Base-by-base conservation (phyloP, 73 alveolate genomes). In the Tetrahymena borealis region DNA sequence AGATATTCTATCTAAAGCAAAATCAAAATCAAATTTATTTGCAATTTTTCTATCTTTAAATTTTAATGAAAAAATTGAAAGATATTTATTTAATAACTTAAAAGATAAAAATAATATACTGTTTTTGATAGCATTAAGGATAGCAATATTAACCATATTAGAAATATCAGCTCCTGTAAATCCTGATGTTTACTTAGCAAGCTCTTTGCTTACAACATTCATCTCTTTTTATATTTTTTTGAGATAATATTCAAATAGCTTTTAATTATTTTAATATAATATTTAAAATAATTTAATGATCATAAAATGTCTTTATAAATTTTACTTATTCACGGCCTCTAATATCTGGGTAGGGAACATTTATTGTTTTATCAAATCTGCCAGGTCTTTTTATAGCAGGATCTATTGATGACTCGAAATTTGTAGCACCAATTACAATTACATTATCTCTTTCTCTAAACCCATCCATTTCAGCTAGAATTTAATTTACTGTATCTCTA, bases 121-220 rank as follows among this genome's bases (percentile, higher is more conserved):
- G 13, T 91, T 78, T 39, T 96, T 96, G 32, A 96, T 97, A 41
- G 99, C 98, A 90, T 97, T 96, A 78, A 96, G 91, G 9, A 96
- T 96, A 4, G 98, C 98, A 7, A 97, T 91, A 79, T 97, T 97
- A 32, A 97, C 99, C 35, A 97, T 90, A 78, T 95, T 94, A 78
- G 94, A 95, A 11, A 97, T 94, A 40, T 94, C 97, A 39, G 99
- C 99, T 79, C 99, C 99, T 43, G 99, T 97, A 94, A 98, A 94
- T 16, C 99, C 99, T 5, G 99, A 97, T 12, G 99, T 98, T 94
- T 96, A 91, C 91, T 96, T 96, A n/a, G 99, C 99, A 7, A 97
- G 40, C 90, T 93, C 94, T 36, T 94, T 91, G 39, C 97, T 94
- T 28, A 91, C 92, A 18, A 98, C 96, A 78, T 95, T 95, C 41